Base-by-base conservation (phyloP, 2,329 filamentous ascomycete species). In the Talaromyces sp. region DNA sequence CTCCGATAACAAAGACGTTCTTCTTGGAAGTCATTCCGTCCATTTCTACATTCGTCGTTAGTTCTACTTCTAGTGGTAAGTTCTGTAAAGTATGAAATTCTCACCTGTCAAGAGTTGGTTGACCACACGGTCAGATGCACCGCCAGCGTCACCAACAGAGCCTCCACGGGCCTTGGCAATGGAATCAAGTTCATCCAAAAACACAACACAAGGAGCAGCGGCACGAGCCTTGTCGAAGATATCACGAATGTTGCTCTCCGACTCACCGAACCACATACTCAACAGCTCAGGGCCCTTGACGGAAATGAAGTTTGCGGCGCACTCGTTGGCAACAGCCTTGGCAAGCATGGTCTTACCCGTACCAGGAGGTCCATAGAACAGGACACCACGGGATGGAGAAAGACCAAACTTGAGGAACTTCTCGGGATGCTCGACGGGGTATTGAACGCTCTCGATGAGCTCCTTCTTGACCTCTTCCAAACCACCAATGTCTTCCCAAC, bases 261-360 rank as follows among this genome's bases (percentile, higher is more conserved):
- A 99, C 82, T 99, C 94, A 88, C 94, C 94, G 74, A 99, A 99
- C 94, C 94, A 99, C 94, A 99, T 99, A 77, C 92, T 97, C 70
- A 99, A 86, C 71, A 99, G 84, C 78, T 99, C 94, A 61, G 94
- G 95, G 63, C 94, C 94, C 87, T 99, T 99, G 79, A 99, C 89
- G 46, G 94, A 99, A 75, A 99, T 97, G 82, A 99, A 99, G 83
- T 99, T 99, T 84, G 94, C 94, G 63, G 94, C 90, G 74, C 92
- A 97, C 83, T 99, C 94, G 80, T 97, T 99, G 80, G 94, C 94
- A 67, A 99, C 94, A 69, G 94, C 94, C 86, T 99, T 99, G 75
- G 94, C 94, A 81, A 99, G 89, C 83, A 99, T 87, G 64, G 94
- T 99, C 85, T 99, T 99, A 96, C 94, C 94, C 74, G 95, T 99